phyloP scores from a whole-genome alignment of 148 eudicot species.

The Diospyros lotus region DNA sequence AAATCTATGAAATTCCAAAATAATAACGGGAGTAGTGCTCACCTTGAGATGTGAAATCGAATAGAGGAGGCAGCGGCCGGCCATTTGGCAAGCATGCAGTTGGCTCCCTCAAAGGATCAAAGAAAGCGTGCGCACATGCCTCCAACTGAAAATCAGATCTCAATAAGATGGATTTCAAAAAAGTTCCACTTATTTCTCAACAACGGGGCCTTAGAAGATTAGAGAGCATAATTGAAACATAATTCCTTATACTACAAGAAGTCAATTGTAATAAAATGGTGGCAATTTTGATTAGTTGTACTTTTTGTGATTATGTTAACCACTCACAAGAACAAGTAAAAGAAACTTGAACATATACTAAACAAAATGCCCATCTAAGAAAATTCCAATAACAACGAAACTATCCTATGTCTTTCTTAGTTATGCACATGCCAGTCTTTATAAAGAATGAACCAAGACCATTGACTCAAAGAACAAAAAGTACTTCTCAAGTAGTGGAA shows the following conservation, averaged over 20 bases:
- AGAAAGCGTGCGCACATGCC: conserved; percentile 98
- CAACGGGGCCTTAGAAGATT: background rate
- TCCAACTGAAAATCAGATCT: conserved; percentile 59
- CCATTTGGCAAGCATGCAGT: conserved; percentile 75
- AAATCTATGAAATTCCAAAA: background rate
- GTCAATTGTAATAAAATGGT: background rate
- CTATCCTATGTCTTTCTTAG: too few relatives aligned
- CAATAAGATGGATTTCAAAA: background rate
- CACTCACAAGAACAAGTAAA: too few relatives aligned
- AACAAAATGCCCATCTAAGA: too few relatives aligned
- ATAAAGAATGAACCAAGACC: too few relatives aligned
- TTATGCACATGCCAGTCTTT: too few relatives aligned
- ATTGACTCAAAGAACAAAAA: too few relatives aligned
- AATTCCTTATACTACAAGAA: background rate
- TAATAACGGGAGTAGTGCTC: background rate
- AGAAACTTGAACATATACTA: too few relatives aligned
- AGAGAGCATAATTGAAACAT: background rate
- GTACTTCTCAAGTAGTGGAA: too few relatives aligned
- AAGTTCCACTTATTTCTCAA: too few relatives aligned
- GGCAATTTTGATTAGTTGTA: too few relatives aligned
- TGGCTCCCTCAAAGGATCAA: conserved; percentile 76
- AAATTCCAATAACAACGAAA: too few relatives aligned
- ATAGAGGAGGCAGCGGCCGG: conserved; percentile 69
- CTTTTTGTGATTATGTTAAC: too few relatives aligned
- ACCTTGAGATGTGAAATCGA: conserved; percentile 86